phyloP scores from a whole-genome alignment of 2,329 filamentous ascomycete genomes.

The Clarireedia homoeocarpa region DNA sequence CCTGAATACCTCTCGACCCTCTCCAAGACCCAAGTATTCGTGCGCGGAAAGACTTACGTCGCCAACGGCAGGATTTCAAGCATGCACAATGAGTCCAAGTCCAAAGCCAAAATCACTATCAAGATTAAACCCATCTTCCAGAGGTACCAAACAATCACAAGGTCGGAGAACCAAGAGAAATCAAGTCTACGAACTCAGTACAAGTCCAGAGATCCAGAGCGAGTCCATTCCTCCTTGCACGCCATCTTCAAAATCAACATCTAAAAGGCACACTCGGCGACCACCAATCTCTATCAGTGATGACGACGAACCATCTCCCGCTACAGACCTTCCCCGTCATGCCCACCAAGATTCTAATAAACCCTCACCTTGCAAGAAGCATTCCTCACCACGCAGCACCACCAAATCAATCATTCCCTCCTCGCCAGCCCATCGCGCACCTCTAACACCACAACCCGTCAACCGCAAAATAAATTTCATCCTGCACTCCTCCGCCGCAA shows the following conservation, averaged over 20 bases:
- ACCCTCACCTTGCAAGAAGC: neutral
- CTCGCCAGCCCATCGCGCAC: neutral
- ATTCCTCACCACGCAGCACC: neutral
- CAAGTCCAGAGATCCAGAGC: too few species aligned
- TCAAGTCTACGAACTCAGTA: too few species aligned
- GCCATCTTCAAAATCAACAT: neutral
- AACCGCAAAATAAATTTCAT: conserved; percentile 4
- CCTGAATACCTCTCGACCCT: neutral
- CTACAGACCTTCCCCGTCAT: too few species aligned
- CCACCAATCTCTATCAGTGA: neutral
- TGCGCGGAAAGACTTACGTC: neutral
- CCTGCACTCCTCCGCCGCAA: neutral
- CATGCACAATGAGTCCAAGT: neutral
- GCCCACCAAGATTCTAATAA: too few species aligned
- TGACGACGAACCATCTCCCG: neutral
- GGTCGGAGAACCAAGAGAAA: too few species aligned
- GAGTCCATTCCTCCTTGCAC: neutral
- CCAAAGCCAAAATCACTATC: neutral
- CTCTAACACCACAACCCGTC: neutral
- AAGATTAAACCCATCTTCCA: neutral
- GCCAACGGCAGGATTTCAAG: neutral
- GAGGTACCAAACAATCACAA: too few species aligned
- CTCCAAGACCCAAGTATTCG: neutral
- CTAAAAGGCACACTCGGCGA: neutral
- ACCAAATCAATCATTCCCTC: neutral